These are phyloP conservation scores for Vicia faba DNA, from an alignment of 306 rosid genomes.

Conservation along the genomic window DNA sequence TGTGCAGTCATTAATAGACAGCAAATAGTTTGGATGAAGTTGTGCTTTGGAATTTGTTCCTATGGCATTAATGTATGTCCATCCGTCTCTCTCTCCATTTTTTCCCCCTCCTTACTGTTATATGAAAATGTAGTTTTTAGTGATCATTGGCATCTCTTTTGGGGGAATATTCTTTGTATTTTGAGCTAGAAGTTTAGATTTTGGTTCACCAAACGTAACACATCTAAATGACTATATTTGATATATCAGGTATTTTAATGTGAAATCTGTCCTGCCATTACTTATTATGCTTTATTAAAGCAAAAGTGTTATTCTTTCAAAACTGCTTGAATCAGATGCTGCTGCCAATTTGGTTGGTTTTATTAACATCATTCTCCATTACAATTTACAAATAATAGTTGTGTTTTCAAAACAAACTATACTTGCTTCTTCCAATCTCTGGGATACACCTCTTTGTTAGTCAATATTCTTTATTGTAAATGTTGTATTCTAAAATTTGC, in stretches of 20 bases:
- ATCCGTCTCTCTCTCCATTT: not conserved
- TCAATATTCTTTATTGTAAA: not conserved
- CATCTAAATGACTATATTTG: not conserved
- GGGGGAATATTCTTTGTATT: conserved; percentile 3
- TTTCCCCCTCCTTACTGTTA: not conserved
- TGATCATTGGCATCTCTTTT: conserved; percentile 3
- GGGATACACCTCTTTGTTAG: not conserved
- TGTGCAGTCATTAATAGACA: not conserved
- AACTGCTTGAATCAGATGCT: conserved; percentile 49
- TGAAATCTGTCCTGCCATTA: not conserved
- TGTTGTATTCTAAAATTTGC: no score
- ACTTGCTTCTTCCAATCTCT: conserved; percentile 18
- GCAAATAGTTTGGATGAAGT: conserved; percentile 21
- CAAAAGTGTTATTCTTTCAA: conserved; percentile 29
- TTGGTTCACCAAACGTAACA: not conserved
- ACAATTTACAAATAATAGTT: not conserved
- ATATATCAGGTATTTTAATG: not conserved
- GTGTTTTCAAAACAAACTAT: not conserved
- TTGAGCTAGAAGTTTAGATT: not conserved
- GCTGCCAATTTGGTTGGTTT: conserved; percentile 19
- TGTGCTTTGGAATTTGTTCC: conserved; percentile 27
- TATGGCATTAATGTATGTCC: not conserved
- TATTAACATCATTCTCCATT: conserved; percentile 27
- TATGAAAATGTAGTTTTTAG: not conserved
- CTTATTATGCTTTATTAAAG: conserved; percentile 2